phyloP scores from a whole-genome alignment of 352 stramenopile species.

The Phytophthora sp. region DNA sequence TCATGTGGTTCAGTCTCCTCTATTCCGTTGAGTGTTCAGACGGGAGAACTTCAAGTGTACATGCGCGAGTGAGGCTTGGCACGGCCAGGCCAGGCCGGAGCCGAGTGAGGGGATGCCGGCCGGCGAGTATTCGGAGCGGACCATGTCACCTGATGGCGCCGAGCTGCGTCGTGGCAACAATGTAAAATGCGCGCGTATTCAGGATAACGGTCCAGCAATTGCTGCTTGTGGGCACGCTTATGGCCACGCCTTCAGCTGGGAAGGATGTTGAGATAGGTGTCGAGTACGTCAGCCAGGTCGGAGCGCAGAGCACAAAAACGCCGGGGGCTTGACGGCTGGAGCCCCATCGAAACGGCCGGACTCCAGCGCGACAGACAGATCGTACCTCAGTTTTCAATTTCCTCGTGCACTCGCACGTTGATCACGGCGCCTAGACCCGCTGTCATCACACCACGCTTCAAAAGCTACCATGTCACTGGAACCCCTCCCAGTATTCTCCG shows the following conservation, averaged over 20 bases:
- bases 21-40: constrained; percentile 8
- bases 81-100: neutral
- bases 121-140: constrained; percentile 16
- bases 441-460: neutral
- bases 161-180: constrained; percentile 13
- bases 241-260: constrained; percentile 20
- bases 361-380: neutral
- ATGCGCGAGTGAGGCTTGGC: constrained; percentile 10
- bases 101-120: neutral
- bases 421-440: constrained; percentile 5
- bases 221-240: constrained; percentile 18
- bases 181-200: constrained; percentile 21
- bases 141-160: constrained; percentile 17
- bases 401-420: constrained; percentile 40
- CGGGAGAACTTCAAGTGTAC: constrained; percentile 21
- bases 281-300: constrained; percentile 24
- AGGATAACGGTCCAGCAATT: neutral
- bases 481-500: constrained; percentile 35
- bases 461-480: constrained; percentile 39
- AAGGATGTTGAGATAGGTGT: constrained; percentile 36
- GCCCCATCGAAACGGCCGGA: constrained; percentile 19
- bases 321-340: constrained; percentile 5
- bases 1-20: constrained; percentile 21
- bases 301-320: constrained; percentile 5
- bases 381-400: constrained; percentile 33